Base-by-base conservation (phyloP, 129 eudicot genomes). In the Helichrysum umbraculigerum region DNA sequence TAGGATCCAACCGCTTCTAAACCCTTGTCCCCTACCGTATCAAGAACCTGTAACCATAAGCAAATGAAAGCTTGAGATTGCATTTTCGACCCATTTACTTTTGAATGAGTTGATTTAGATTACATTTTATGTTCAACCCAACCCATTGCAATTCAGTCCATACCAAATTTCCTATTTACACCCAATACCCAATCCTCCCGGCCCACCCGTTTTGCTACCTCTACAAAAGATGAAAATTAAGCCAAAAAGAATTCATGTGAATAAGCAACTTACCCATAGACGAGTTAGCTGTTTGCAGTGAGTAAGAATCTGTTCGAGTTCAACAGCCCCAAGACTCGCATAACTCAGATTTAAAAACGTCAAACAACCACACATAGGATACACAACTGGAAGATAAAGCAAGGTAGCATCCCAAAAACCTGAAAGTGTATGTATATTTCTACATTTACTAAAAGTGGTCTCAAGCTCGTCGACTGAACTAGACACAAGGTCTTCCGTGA, bases 371-470 rank as follows among this genome's bases (percentile, higher is more conserved):
- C 93, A 92, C 19, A 78, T 84, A 5, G 89, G 84, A 79, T 86
- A 90, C 15, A 92, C 60, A 76, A 77, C 79, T 3, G 92, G 90
- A 9, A 92, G 83, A 76, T 90, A 78, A 41, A 76, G 56, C 20
- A 83, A 62, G 61, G 81, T 81, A 68, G 82, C 89, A 65, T 90
- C 96, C 94, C 94, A 88, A 19, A 92, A 81, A 32, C 98, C 95
- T 7, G 90, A 90, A 54, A 92, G 81, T 14, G 78, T 77, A 3
- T 76, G 76, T 7, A 92, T 66, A 76, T 85, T 80, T 68, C 56
- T 71, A 70, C 88, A 90, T 39, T 73, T 83, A 34, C 59, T 65
- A 69, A 92, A 90, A 7, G 90, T 80, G 35, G 14, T 73, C 71
- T 69, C 83, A 4, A 88, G 87, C 37, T 78, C 85, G 17, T 78